Base-by-base conservation (phyloP, 202 grass and related monocot genomes). In the Setaria viridis region DNA sequence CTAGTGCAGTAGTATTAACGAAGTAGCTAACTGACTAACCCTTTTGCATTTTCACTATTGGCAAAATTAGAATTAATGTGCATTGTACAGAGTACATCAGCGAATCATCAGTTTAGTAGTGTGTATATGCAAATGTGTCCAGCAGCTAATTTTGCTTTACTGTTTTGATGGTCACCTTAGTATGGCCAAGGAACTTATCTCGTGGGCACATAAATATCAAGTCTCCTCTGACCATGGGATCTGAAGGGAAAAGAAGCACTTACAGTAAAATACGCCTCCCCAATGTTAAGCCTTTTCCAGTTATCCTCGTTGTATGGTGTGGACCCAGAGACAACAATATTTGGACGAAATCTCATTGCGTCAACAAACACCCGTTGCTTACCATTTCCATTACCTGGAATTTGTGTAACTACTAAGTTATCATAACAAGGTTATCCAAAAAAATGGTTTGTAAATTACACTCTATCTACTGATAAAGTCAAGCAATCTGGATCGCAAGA, bases 311-410 rank as follows among this genome's bases (percentile, higher is more conserved):
- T 37, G 74, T 94, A 99, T 57, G 96, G 90, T 53, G 74, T 77
- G 25, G 88, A 91, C 70, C 93, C 91, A 64, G 88, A 96, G 86
- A 95, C 91, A 70, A 99, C 91, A n/a, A 99, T 85, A 85, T 99
- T 99, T 50, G 96, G 93, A 30, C 96, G 90, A 80, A 99, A 99
- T 86, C 88, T 89, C 86, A 79, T 88, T 21, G 88, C 84, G 80
- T 94, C 91, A 80, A 96, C 81, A 76, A 63, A 9, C 53, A 87
- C 9, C n/a, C 2, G 42, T 54, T 94, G 84, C 71, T 53, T 85
- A 54, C 65, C 67, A 71, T 74, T 87, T 74, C 66, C 72, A 50
- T 56, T 82, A 63, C 84, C 85, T 93, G 64, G 13, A 73, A 74
- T 42, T 5, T 56, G 57, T 39, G 68, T 16, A 80, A 74, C 6